Conservation (phyloP, 352 stramenopile species). For the Phytophthora pinifolia region DNA sequence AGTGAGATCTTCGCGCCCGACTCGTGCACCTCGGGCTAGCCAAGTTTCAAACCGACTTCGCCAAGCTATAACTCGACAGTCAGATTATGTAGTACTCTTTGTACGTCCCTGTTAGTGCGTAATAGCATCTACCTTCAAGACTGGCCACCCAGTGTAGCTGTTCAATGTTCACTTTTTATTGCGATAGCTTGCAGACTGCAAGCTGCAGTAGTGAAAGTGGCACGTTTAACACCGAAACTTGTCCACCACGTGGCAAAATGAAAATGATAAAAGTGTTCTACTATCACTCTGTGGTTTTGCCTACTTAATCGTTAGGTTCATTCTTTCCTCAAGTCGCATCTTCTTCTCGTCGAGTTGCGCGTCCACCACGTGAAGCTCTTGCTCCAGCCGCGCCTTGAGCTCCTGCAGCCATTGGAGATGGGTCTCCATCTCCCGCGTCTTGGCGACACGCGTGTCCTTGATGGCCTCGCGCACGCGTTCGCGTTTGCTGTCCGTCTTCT, state of each 20-base stretch:
- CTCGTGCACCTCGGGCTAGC: conserved; percentile 41
- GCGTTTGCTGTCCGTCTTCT: conserved; percentile 53
- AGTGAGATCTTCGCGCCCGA: conserved; percentile 56
- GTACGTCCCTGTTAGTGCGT: too few species aligned
- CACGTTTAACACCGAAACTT: background rate
- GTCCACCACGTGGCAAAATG: conserved; percentile 6
- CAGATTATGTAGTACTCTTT: conserved; percentile 4
- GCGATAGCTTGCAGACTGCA: conserved; percentile 28
- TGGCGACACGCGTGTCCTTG: conserved; percentile 32
- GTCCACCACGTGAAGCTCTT: conserved; percentile 46
- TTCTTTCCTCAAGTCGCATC: conserved; percentile 56
- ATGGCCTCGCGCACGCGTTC: conserved; percentile 43
- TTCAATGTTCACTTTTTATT: conserved; percentile 18
- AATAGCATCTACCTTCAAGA: too few species aligned
- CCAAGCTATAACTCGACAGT: conserved; percentile 43
- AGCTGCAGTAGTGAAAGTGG: background rate
- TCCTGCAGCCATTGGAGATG: conserved; percentile 61
- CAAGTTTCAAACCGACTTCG: conserved; percentile 48
- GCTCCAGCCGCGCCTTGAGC: conserved; percentile 49
- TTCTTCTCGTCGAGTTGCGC: conserved; percentile 53
- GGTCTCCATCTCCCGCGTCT: conserved; percentile 44
- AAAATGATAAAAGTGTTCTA: too few species aligned
- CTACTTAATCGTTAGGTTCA: background rate
- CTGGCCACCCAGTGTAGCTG: conserved; percentile 11
- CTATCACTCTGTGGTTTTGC: too few species aligned